These are phyloP conservation scores for Aspergillus neoniger DNA, from an alignment of 2,329 filamentous ascomycete species.

Conservation along the genomic window DNA sequence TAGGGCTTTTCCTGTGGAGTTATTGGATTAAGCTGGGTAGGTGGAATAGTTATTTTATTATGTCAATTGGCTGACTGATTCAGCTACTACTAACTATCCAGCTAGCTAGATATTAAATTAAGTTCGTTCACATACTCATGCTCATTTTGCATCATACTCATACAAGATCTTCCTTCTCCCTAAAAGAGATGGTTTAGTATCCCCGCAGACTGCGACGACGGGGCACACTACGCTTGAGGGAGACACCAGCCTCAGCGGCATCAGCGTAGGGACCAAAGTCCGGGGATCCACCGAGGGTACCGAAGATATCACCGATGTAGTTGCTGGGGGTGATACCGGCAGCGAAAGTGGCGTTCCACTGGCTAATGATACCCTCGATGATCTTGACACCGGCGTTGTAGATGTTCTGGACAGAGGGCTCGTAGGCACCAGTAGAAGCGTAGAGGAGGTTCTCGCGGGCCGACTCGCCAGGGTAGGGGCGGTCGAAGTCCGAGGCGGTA, in stretches of 20 bases:
- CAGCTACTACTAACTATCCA: background rate
- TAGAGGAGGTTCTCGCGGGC: constrained; percentile 63
- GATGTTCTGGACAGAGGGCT: constrained; percentile 65
- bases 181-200: background rate
- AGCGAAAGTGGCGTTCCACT: constrained; percentile 62
- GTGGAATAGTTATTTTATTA: background rate
- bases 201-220: background rate
- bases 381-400: constrained; percentile 67
- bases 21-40: background rate
- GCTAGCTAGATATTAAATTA: background rate
- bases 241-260: background rate
- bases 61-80: background rate
- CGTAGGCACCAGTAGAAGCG: constrained; percentile 64
- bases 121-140: background rate
- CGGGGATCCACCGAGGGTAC: constrained; percentile 64
- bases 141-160: too few species aligned
- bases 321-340: constrained; percentile 61
- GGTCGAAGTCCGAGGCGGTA: constrained; percentile 71
- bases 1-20: constrained; percentile 57
- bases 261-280: constrained; percentile 57
- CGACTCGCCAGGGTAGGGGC: constrained; percentile 60
- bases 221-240: constrained; percentile 3
- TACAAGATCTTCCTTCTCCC: too few species aligned
- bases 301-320: constrained; percentile 72
- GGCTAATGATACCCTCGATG: constrained; percentile 61